Conservation (phyloP, 108 stramenopile genomes). For the Pseudonitzschia pungens region DNA sequence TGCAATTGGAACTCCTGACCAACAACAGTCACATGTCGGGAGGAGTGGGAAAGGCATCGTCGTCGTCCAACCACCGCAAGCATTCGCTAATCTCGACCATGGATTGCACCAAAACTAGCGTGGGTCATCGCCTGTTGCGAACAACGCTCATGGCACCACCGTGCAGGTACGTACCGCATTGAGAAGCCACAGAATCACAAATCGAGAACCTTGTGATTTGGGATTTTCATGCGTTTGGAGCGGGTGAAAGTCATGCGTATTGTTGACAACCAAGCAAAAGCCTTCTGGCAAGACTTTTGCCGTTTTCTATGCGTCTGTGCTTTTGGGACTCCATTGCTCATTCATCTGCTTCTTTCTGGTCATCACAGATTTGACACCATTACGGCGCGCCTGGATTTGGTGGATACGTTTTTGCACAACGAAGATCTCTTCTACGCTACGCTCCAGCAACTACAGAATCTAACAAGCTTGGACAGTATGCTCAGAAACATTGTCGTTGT, state of each 20-base stretch:
- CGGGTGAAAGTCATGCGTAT: too few species aligned
- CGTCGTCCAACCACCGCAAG: conserved; percentile 4
- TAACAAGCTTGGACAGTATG: conserved; percentile 86
- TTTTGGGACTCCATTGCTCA: background rate
- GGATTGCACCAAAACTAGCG: conserved; percentile 86
- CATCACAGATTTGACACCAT: conserved; percentile 64
- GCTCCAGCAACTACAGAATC: conserved; percentile 73
- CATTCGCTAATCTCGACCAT: conserved; percentile 76
- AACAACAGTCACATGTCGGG: conserved; percentile 71
- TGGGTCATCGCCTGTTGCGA: conserved; percentile 77
- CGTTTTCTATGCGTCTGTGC: background rate
- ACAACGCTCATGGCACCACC: conserved; percentile 88
- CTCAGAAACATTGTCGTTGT: conserved; percentile 71
- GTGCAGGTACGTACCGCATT: conserved; percentile 4
- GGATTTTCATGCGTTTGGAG: too few species aligned
- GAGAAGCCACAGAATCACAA: too few species aligned
- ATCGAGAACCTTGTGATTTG: too few species aligned
- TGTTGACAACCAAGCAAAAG: too few species aligned
- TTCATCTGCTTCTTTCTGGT: conserved; percentile 6
- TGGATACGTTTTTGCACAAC: conserved; percentile 77
- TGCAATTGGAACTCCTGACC: conserved; percentile 76
- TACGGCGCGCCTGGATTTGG: conserved; percentile 78
- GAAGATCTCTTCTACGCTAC: conserved; percentile 85
- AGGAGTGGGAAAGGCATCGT: background rate
- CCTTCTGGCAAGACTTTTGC: background rate